A percentile compares a stretch with the other conserved stretches of the same genome.
phyloP scores from a whole-genome alignment of 306 rosid species.

The Spatholobus suberectus region DNA sequence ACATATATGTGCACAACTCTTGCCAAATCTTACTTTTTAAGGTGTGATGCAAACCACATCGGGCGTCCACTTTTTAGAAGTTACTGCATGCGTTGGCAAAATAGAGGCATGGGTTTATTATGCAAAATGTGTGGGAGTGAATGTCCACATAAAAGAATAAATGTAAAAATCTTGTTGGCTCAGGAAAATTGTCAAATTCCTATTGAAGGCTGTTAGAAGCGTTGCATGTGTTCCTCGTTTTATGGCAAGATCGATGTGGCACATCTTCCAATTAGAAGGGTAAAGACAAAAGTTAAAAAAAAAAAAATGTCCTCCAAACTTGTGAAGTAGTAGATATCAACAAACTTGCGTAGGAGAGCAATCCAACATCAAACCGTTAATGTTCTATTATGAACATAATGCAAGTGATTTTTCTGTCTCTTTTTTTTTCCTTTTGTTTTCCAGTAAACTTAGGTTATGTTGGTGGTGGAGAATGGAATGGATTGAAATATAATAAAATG shows the following conservation, averaged over 20 bases:
- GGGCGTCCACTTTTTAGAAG: background rate
- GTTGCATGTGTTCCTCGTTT: background rate
- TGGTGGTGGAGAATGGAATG: too few species aligned
- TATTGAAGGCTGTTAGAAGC: background rate
- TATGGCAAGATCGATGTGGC: background rate
- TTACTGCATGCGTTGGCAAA: background rate
- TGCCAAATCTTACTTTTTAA: background rate
- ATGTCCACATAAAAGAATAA: background rate
- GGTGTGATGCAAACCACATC: background rate
- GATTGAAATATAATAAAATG: too few species aligned
- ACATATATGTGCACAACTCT: slow-evolving; percentile 1
- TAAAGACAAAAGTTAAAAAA: background rate
- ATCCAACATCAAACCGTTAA: background rate
- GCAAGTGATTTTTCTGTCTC: background rate
- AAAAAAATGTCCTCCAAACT: too few species aligned
- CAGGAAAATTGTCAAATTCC: background rate
- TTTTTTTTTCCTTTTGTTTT: too few species aligned
- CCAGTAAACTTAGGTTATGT: background rate
- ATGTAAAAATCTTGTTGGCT: background rate
- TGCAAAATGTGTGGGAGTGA: background rate
- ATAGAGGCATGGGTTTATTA: background rate
- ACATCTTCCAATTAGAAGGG: background rate
- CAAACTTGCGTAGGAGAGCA: background rate
- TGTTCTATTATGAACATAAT: background rate
- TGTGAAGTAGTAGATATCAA: background rate